A percentile compares a stretch with the other conserved stretches of the same genome.
phyloP scores from a whole-genome alignment of 2,329 filamentous ascomycete genomes.

The Exophiala alcalophila region DNA sequence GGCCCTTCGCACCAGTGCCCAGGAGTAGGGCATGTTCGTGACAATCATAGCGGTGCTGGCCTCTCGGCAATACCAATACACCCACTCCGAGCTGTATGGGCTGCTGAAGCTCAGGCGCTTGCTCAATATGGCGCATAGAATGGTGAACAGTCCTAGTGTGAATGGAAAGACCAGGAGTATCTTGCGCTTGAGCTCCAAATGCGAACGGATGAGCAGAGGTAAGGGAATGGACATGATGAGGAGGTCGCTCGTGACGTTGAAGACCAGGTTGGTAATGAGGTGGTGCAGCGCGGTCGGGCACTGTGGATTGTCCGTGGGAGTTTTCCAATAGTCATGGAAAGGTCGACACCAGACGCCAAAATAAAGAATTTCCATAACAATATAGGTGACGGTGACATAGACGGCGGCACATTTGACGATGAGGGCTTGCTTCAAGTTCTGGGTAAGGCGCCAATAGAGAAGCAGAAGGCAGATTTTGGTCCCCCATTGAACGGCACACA shows the following conservation, averaged over 20 bases:
- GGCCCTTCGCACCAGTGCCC: slow-evolving; percentile 54
- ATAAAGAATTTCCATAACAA: slow-evolving; percentile 52
- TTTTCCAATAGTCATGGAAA: slow-evolving; percentile 52
- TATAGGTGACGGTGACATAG: slow-evolving; percentile 47
- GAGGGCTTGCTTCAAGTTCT: slow-evolving; percentile 37
- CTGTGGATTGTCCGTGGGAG: slow-evolving; percentile 45
- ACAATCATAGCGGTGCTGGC: slow-evolving; percentile 59
- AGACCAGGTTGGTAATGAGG: slow-evolving; percentile 48
- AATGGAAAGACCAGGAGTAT: slow-evolving; percentile 55
- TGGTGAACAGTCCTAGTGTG: slow-evolving; percentile 54
- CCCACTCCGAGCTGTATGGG: slow-evolving; percentile 56
- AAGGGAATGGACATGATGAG: slow-evolving; percentile 47
- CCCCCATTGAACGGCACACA: slow-evolving; percentile 52
- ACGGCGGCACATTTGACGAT: slow-evolving; percentile 40
- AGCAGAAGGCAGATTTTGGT: slow-evolving; percentile 54
- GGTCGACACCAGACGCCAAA: slow-evolving; percentile 56
- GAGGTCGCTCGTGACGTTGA: slow-evolving; percentile 49
- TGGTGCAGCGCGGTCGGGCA: slow-evolving; percentile 50
- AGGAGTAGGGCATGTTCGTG: slow-evolving; percentile 60
- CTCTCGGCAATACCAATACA: slow-evolving; percentile 61
- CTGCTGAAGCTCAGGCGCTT: slow-evolving; percentile 60
- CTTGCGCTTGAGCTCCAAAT: slow-evolving; percentile 48
- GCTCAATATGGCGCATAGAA: slow-evolving; percentile 58
- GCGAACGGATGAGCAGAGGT: slow-evolving; percentile 44
- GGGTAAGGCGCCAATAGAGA: slow-evolving; percentile 53